Evolutionary conservation across 371 early-diverging fungal species (phyloP), one percentile per base, ranked within the genome.

Genomic region (Nematocida displodere): DNA sequence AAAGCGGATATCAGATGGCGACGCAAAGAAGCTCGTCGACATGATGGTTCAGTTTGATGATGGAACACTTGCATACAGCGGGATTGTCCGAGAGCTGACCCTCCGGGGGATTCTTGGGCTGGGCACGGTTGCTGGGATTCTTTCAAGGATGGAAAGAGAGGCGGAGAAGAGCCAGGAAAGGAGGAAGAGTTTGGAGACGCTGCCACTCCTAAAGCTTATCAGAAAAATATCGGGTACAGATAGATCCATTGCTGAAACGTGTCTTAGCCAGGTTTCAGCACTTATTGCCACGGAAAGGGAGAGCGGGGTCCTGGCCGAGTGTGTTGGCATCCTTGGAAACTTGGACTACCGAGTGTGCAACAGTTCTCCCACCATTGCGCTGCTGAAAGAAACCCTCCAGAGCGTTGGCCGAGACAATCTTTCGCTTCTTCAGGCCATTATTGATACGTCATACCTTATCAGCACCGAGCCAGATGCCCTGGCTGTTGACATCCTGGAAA

Each of bases 301-400:
- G 26, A 49, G 15, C 17, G 47, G 20, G 7, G 26, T 71, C 17
- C 15, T 71, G 28, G 11, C 26, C 1, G 75, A 71, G 33, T 3
- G 15, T 17, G 36, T 71, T 47, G 0, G 37, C 20, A 37, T 71
- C 11, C 40, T 71, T 13, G 75, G 75, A 11, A 71, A 71, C 33
- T 44, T 71, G 5, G 75, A 71, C 62, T 71, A 71, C 50, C 31
- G 75, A 34, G 33, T 62, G 26, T 37, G 61, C 8, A 58, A 71
- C 24, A 15, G 33, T 3, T 71, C 75, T n/a, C 31, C 50, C 24
- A 61, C 36, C 2, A 71, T 71, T 7, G 22, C 8, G 0, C 31
- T 39, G 8, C n/a, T 71, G 11, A 31, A 40, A 17, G 22, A 20
- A 2, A 4, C 24, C 11, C 39, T 61, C 2, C 7, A 26, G 0